A percentile compares a stretch with the other conserved stretches of the same genome.
phyloP scores from a whole-genome alignment of 148 eudicot species.

The Fagopyrum homotropicum region DNA sequence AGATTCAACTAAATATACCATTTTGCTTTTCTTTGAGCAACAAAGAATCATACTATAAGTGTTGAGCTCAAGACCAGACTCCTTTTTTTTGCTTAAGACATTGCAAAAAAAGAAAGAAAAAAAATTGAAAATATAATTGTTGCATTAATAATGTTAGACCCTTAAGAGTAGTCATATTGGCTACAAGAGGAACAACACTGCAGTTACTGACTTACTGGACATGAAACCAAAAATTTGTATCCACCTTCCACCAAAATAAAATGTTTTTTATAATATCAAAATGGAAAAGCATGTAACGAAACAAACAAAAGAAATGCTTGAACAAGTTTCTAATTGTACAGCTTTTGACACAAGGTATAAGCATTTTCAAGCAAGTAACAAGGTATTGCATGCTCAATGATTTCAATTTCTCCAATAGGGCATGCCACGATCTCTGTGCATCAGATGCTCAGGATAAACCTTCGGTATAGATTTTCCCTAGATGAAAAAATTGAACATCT shows the following conservation, averaged over 20 bases:
- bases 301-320: not conserved
- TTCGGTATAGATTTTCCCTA: not conserved
- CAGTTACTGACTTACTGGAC: not conserved
- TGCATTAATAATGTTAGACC: too few species aligned
- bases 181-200: not conserved
- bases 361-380: not conserved
- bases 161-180: not conserved
- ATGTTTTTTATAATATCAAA: not conserved
- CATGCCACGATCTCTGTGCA: not conserved
- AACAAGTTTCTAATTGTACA: not conserved
- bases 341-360: not conserved
- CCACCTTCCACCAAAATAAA: not conserved
- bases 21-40: not conserved
- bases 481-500: not conserved
- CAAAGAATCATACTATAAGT: not conserved
- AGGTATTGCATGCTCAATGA: not conserved
- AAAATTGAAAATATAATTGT: too few species aligned
- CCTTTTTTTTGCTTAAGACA: not conserved
- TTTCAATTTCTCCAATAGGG: not conserved
- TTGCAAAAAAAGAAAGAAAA: not conserved
- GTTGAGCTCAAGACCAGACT: not conserved
- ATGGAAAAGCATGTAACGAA: too few species aligned
- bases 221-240: not conserved
- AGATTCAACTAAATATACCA: not conserved
- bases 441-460: constrained; percentile 2